Conservation (phyloP, 1,139 yeast species). For the Kodamaea sp. region DNA sequence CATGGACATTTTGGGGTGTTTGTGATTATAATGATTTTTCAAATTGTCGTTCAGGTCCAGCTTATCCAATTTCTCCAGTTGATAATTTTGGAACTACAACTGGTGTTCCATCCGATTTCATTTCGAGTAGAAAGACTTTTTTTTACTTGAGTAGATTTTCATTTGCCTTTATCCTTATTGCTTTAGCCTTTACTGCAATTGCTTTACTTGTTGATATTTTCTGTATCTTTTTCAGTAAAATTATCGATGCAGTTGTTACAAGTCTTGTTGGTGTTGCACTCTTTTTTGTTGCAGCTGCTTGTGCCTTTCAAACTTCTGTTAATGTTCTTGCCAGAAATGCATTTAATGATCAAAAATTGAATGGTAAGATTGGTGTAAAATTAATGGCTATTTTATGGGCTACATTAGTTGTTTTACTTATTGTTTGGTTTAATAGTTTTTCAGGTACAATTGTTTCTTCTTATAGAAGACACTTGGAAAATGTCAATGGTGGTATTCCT, state of each 20-base stretch:
- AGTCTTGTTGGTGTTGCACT: slow-evolving; percentile 51
- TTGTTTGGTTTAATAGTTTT: slow-evolving; percentile 55
- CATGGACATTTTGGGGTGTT: slow-evolving; percentile 86
- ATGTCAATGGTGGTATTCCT: slow-evolving; percentile 24
- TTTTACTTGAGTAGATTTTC: slow-evolving; percentile 69
- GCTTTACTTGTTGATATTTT: slow-evolving; percentile 39
- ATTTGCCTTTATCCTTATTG: slow-evolving; percentile 61
- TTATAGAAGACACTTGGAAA: slow-evolving; percentile 42
- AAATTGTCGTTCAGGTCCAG: slow-evolving; percentile 49
- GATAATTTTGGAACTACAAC: slow-evolving; percentile 58
- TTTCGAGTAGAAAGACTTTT: slow-evolving; percentile 54
- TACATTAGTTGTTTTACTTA: slow-evolving; percentile 49
- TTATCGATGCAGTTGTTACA: slow-evolving; percentile 53
- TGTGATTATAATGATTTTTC: slow-evolving; percentile 46
- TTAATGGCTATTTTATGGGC: slow-evolving; percentile 70
- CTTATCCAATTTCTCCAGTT: slow-evolving; percentile 66
- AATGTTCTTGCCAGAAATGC: slow-evolving; percentile 62
- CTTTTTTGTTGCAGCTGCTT: slow-evolving; percentile 55
- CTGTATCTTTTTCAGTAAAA: slow-evolving; percentile 44
- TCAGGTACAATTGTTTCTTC: slow-evolving; percentile 48
- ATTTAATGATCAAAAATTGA: slow-evolving; percentile 43
- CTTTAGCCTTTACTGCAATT: slow-evolving; percentile 51
- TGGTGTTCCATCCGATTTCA: slow-evolving; percentile 53
- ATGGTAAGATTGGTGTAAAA: slow-evolving; percentile 52
- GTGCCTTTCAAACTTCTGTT: slow-evolving; percentile 65